Conservation (phyloP, 1,284 basidiomycete species). For the Microbotryomycetes sp. region DNA sequence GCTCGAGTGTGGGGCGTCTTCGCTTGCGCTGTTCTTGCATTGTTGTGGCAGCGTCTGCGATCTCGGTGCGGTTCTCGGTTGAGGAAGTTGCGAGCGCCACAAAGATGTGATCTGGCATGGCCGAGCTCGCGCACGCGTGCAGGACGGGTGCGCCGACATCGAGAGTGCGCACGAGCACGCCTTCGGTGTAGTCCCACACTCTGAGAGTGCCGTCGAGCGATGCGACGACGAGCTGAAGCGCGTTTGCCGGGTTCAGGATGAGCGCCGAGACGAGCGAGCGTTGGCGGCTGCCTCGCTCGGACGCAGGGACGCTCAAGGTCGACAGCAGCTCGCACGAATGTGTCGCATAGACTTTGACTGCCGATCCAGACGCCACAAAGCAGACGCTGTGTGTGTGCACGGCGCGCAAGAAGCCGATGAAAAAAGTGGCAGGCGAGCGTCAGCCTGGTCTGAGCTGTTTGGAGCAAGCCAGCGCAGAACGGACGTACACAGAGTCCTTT, state of each 20-base stretch:
- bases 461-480: not conserved
- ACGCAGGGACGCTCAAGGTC: constrained; percentile 51
- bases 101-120: constrained; percentile 57
- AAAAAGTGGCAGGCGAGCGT: not conserved
- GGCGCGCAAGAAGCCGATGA: not conserved
- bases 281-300: constrained; percentile 42
- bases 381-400: constrained; percentile 57
- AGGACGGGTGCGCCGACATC: constrained; percentile 63
- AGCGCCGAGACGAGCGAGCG: constrained; percentile 57
- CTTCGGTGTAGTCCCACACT: constrained; percentile 92
- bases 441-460: not conserved
- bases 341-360: constrained; percentile 73
- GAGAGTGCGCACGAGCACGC: constrained; percentile 65
- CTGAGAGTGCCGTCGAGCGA: constrained; percentile 76
- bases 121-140: constrained; percentile 60
- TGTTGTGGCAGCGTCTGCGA: not conserved
- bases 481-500: constrained; percentile 12
- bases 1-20: constrained; percentile 9
- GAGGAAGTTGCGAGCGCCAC: constrained; percentile 42
- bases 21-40: not conserved
- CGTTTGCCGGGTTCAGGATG: constrained; percentile 73
- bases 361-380: constrained; percentile 67
- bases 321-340: constrained; percentile 70
- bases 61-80: not conserved
- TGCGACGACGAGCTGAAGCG: constrained; percentile 80